Base-by-base conservation (phyloP, 176 grass and related monocot species). In the Tillandsia leiboldiana region DNA sequence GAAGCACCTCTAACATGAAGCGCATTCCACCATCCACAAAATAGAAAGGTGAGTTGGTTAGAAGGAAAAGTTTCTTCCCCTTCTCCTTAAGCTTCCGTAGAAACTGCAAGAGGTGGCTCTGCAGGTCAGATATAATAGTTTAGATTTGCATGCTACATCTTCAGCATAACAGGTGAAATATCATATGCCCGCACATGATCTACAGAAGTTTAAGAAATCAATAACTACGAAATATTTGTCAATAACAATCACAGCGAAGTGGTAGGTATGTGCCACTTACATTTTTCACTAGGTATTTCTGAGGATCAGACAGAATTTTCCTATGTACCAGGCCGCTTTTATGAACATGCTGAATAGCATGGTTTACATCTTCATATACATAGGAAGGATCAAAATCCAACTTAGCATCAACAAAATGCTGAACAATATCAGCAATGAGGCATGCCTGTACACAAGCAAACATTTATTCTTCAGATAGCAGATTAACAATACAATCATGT, bases 11-110 rank as follows among this genome's bases (percentile, higher is more conserved):
- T 82, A 99, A 67, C 80, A 99, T 88, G 70, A 83, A 99, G 65
- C 71, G 75, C 94, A 99, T 99, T 65, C 94, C 94, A 51, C 89
- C 94, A 86, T 99, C 89, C 26, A 99, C 94, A 70, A 99, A 99
- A 76, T 83, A 93, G 75, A 90, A 99, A 56, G 94, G 94, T 70
- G 94, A 99, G 79, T 99, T 99, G 11, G 94, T 99, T 22, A 99
- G 77, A 76, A 99, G 85, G 77, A 99, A 99, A 59, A 99, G 87
- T 26, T 84, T 99, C 72, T 99, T 99, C 6, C 89, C 94, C 33
- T 90, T 99, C 71, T 90, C 86, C 57, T 80, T 92, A 75, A 99
- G 67, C 74, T 69, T 86, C 81, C 83, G 81, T 73, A 99, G 83
- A 74, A 93, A 89, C 59, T 66, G 64, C 18, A 86, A 84, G 61